Percentiles rank a stretch among this genome's conserved stretches.
phyloP scores from a whole-genome alignment of 1,284 basidiomycete species.

The Apiotrichum domesticum region DNA sequence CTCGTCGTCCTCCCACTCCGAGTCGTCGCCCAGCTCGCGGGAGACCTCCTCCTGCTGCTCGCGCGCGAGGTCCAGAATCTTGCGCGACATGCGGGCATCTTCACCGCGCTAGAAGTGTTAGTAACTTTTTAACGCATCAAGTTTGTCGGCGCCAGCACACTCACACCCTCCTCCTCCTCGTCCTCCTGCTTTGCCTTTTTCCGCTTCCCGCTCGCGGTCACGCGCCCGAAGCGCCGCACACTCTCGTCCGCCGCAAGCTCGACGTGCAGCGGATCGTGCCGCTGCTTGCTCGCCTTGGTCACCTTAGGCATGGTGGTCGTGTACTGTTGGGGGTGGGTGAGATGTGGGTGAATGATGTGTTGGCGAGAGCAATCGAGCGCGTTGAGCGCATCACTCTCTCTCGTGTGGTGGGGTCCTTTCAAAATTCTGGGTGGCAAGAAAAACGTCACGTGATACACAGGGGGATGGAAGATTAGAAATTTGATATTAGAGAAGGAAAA shows the following conservation, averaged over 20 bases:
- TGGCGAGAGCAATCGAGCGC: background rate
- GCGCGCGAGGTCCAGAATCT: conserved; percentile 85
- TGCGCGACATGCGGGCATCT: conserved; percentile 77
- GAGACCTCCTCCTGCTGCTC: conserved; percentile 89
- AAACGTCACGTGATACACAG: too few relatives aligned
- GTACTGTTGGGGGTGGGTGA: background rate
- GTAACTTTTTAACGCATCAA: background rate
- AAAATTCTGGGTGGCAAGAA: conserved; percentile 9
- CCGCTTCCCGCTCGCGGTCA: conserved; percentile 64
- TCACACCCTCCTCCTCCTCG: conserved; percentile 54
- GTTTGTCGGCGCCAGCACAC: conserved; percentile 3
- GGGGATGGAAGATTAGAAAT: too few relatives aligned
- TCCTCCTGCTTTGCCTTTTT: conserved; percentile 53
- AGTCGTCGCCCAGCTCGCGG: conserved; percentile 50
- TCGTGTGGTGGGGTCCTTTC: background rate
- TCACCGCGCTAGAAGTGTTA: conserved; percentile 56
- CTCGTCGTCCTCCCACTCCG: conserved; percentile 46
- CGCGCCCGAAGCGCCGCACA: conserved; percentile 66
- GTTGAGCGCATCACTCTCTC: background rate
- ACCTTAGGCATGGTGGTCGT: conserved; percentile 37
- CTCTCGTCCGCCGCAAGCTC: conserved; percentile 72
- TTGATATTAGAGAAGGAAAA: background rate
- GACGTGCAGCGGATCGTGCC: conserved; percentile 79
- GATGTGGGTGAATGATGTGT: background rate
- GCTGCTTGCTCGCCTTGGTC: conserved; percentile 17